phyloP scores from a whole-genome alignment of 129 eudicot genomes.

The Tagetes patula region DNA sequence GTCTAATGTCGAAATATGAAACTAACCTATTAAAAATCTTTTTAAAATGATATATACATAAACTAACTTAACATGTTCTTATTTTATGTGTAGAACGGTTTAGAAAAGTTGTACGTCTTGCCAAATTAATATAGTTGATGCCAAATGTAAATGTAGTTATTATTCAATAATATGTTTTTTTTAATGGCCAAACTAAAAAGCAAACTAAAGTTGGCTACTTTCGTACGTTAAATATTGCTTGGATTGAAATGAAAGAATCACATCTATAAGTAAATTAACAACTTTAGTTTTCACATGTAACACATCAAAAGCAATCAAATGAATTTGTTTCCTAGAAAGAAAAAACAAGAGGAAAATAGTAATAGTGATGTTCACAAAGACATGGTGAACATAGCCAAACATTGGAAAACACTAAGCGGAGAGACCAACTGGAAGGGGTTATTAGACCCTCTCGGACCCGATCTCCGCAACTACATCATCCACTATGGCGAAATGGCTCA shows the following conservation, averaged over 20 bases:
- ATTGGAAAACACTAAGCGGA: constrained; percentile 74
- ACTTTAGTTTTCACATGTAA: no score
- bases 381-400: constrained; percentile 44
- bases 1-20: no score
- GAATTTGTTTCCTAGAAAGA: constrained; percentile 24
- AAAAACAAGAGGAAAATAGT: constrained; percentile 19
- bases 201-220: constrained; percentile 3
- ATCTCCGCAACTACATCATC: constrained; percentile 71
- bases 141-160: no score
- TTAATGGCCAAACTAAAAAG: background rate
- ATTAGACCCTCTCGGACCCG: constrained; percentile 63
- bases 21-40: no score
- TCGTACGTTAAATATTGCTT: constrained; percentile 28
- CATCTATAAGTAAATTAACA: constrained; percentile 5
- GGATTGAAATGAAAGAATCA: constrained; percentile 21
- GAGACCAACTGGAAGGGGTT: constrained; percentile 60
- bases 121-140: no score
- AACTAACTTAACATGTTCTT: no score
- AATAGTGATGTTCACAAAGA: constrained; percentile 18
- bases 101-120: no score
- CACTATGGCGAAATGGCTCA: constrained; percentile 85
- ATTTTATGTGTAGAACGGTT: no score
- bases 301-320: constrained; percentile 15
- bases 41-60: no score
- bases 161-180: background rate